Percentiles rank a stretch among this genome's conserved stretches.
phyloP scores from a whole-genome alignment of 495 filamentous ascomycete species.

The Penicilliopsis zonata region DNA sequence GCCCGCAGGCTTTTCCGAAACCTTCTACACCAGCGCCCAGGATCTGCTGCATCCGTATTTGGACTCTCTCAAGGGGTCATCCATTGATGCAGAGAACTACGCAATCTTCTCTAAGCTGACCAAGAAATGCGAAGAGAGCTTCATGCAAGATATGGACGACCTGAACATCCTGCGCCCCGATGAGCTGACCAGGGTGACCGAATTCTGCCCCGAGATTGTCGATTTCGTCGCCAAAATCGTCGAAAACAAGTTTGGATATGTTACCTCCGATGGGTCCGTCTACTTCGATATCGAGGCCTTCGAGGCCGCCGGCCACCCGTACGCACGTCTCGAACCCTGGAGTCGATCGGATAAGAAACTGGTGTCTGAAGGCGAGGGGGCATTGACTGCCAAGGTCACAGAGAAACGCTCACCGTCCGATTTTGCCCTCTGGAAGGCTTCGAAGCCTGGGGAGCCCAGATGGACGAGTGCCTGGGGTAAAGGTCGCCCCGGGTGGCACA shows the following conservation, averaged over 20 bases:
- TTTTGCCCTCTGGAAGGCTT: conserved; percentile 92
- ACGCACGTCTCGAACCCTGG: conserved; percentile 79
- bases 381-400: conserved; percentile 52
- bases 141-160: conserved; percentile 71
- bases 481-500: conserved; percentile 92
- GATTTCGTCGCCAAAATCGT: conserved; percentile 66
- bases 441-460: conserved; percentile 81
- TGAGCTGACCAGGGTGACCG: conserved; percentile 73
- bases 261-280: conserved; percentile 68
- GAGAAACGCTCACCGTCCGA: conserved; percentile 66
- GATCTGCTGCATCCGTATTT: conserved; percentile 79
- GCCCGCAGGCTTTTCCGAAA: conserved; percentile 29
- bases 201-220: conserved; percentile 78
- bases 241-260: conserved; percentile 76
- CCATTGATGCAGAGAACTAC: conserved; percentile 65
- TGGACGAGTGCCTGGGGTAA: conserved; percentile 82
- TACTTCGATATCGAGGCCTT: conserved; percentile 91
- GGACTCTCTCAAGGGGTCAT: conserved; percentile 61
- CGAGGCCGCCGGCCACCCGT: conserved; percentile 70
- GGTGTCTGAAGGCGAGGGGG: conserved; percentile 82
- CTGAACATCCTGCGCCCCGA: conserved; percentile 81
- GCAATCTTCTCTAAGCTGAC: conserved; percentile 72
- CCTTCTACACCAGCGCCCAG: conserved; percentile 41
- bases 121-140: conserved; percentile 67
- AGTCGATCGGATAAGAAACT: conserved; percentile 72